Conservation (phyloP, 2,329 filamentous ascomycete genomes). For the Claviceps cyperi region DNA sequence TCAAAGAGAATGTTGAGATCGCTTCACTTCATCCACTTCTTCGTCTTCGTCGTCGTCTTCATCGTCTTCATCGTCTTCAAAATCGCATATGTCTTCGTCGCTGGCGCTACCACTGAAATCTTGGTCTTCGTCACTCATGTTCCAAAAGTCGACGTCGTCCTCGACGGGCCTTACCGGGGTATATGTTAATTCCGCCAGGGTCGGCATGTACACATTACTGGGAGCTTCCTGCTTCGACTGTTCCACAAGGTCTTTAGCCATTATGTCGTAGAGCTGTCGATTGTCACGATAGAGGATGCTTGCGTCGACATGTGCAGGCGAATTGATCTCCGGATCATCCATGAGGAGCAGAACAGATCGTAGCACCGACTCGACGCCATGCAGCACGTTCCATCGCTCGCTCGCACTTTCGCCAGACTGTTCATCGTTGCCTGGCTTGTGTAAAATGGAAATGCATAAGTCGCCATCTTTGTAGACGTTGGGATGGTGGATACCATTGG, state of each 20-base stretch:
- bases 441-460: constrained; percentile 92
- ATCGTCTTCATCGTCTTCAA: constrained; percentile 42
- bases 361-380: constrained; percentile 87
- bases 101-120: constrained; percentile 66
- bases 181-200: constrained; percentile 46
- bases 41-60: constrained; percentile 6
- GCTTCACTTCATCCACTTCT: neutral
- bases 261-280: constrained; percentile 51
- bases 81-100: constrained; percentile 47
- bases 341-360: constrained; percentile 84
- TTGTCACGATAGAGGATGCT: constrained; percentile 71
- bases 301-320: constrained; percentile 89
- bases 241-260: constrained; percentile 56
- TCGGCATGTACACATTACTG: constrained; percentile 67
- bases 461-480: constrained; percentile 87
- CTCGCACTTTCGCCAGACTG: constrained; percentile 82
- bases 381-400: constrained; percentile 88
- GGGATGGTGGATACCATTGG: constrained; percentile 67
- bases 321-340: constrained; percentile 86
- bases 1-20: neutral
- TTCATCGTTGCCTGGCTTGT: constrained; percentile 79
- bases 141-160: constrained; percentile 73
- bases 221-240: constrained; percentile 69
- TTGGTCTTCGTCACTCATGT: constrained; percentile 59
- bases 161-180: constrained; percentile 44